Percentiles rank a stretch among this genome's conserved stretches.
Evolutionary conservation across 805 yeast species (phyloP).

Genomic region (Kodamaea kakaduensis): DNA sequence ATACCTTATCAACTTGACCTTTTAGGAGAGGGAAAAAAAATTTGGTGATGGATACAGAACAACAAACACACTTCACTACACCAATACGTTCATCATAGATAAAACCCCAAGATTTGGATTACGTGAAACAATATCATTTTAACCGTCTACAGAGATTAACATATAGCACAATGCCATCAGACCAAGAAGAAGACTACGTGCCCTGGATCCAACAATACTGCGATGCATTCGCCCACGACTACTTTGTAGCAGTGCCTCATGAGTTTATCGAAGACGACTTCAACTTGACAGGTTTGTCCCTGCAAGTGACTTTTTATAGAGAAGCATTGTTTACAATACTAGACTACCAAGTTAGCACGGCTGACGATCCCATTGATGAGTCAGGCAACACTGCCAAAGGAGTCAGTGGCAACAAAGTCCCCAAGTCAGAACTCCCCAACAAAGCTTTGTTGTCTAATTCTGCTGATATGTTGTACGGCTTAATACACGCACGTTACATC

Average conservation of each 20-base stretch:
- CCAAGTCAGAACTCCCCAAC: conserved; percentile 58
- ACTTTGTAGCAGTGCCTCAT: conserved; percentile 85
- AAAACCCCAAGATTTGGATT: no score
- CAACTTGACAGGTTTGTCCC: conserved; percentile 83
- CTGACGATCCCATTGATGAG: conserved; percentile 30
- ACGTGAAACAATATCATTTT: no score
- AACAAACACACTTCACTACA: conserved; percentile 5
- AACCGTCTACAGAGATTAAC: not conserved
- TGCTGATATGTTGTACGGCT: conserved; percentile 89
- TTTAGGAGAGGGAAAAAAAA: conserved; percentile 4
- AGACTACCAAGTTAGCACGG: conserved; percentile 65
- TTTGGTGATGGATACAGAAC: conserved; percentile 8
- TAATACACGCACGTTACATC: conserved; percentile 90
- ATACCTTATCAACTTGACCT: not conserved
- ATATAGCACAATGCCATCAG: conserved; percentile 41
- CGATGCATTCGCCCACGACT: conserved; percentile 77
- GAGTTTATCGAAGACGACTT: conserved; percentile 96
- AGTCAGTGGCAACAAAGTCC: conserved; percentile 23
- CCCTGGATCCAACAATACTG: conserved; percentile 85
- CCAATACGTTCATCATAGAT: no score
- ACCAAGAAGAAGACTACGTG: conserved; percentile 52
- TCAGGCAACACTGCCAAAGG: conserved; percentile 10
- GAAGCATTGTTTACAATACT: conserved; percentile 88
- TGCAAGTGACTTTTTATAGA: conserved; percentile 83
- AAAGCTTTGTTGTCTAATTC: conserved; percentile 79